A percentile compares a stretch with the other conserved stretches of the same genome.
These are phyloP conservation scores for Sugiyamaella sp. DNA, from an alignment of 1,139 yeast genomes.

Conservation along the genomic window DNA sequence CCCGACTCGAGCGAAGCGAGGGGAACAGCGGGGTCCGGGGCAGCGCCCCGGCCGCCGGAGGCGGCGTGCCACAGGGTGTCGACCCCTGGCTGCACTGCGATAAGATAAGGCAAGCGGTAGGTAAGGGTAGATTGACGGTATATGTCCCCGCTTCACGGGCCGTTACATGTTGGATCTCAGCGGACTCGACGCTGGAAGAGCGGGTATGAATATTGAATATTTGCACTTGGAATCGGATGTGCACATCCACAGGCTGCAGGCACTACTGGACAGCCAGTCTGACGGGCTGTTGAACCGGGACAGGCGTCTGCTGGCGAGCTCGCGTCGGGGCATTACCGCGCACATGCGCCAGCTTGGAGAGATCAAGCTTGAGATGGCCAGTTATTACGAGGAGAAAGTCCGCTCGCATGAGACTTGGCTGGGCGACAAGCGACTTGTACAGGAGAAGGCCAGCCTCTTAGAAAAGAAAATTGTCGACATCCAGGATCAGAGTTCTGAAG, in stretches of 20 bases:
- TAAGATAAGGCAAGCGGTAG: constrained; percentile 6
- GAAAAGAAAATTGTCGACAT: constrained; percentile 23
- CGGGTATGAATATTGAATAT: constrained; percentile 20
- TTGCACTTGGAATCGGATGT: constrained; percentile 19
- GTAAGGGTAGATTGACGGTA: background rate
- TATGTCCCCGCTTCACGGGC: background rate
- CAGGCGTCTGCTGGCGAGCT: constrained; percentile 28
- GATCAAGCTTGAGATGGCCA: constrained; percentile 26
- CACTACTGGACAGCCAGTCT: constrained; percentile 33
- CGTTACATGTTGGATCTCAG: background rate
- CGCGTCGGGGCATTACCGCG: constrained; percentile 31
- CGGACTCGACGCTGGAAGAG: background rate
- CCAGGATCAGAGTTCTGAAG: constrained; percentile 24
- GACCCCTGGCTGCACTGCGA: background rate
- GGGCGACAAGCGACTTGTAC: constrained; percentile 20
- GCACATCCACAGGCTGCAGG: constrained; percentile 26
- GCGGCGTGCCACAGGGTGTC: too few relatives aligned
- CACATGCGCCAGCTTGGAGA: constrained; percentile 28
- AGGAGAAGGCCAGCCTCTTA: constrained; percentile 23
- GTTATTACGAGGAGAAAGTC: constrained; percentile 25
- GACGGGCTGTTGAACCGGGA: constrained; percentile 31
- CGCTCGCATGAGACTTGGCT: constrained; percentile 26
- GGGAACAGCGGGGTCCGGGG: too few relatives aligned
- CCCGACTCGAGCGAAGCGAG: too few relatives aligned
- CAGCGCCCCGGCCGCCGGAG: too few relatives aligned